Conservation (phyloP, 2,329 filamentous ascomycete species). For the Fusarium lateritium region DNA sequence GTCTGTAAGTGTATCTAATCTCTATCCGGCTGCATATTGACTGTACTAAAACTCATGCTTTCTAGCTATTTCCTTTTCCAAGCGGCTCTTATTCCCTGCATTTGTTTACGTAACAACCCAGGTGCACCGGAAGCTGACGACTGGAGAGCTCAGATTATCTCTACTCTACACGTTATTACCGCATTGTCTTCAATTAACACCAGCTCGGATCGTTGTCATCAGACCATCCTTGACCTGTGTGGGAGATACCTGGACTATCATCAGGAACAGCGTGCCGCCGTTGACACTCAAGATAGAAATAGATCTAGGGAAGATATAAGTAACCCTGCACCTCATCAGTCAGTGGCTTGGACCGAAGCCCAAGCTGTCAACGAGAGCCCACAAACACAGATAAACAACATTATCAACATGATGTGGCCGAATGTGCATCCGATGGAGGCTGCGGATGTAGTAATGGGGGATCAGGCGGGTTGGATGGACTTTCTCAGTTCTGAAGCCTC, state of each 20-base stretch:
- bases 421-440: slow-evolving; percentile 56
- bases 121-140: slow-evolving; percentile 53
- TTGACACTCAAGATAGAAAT: neutral
- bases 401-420: slow-evolving; percentile 64
- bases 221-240: slow-evolving; percentile 59
- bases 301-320: no score
- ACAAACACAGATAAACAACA: slow-evolving; percentile 60
- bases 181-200: slow-evolving; percentile 57
- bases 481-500: slow-evolving; percentile 45
- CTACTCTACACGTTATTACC: slow-evolving; percentile 55
- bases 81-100: slow-evolving; percentile 63
- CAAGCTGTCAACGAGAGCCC: slow-evolving; percentile 56
- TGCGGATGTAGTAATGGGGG: slow-evolving; percentile 56
- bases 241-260: slow-evolving; percentile 53
- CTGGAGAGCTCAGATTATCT: slow-evolving; percentile 60
- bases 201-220: slow-evolving; percentile 59
- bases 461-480: slow-evolving; percentile 56
- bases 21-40: no score
- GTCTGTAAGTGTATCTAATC: slow-evolving; percentile 45
- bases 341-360: slow-evolving; percentile 10
- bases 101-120: slow-evolving; percentile 62
- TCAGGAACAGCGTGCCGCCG: slow-evolving; percentile 11
- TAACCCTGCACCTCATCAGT: neutral
- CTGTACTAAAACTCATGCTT: no score
- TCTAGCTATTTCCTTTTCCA: slow-evolving; percentile 64